A percentile compares a stretch with the other conserved stretches of the same genome.
Conservation (phyloP, 139 green algal species). For the Diplosphaera chodatii region DNA sequence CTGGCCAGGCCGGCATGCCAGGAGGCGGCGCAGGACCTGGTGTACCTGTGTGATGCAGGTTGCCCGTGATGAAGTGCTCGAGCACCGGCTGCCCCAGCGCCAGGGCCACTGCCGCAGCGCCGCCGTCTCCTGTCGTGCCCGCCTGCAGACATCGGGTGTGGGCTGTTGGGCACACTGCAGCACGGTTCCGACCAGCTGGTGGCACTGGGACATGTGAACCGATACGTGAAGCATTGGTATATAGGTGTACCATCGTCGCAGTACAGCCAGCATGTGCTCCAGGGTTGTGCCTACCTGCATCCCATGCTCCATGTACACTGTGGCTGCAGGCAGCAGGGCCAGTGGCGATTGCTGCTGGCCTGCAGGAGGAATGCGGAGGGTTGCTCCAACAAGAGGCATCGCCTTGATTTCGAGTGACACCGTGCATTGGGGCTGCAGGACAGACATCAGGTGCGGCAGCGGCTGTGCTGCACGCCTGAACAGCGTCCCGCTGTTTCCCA, state of each 20-base stretch:
- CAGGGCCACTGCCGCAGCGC: neutral
- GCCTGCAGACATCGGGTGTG: neutral
- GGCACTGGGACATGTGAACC: neutral
- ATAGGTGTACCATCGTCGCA: too few species aligned
- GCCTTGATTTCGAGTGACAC: too few species aligned
- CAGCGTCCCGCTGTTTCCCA: too few species aligned
- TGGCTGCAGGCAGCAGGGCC: conserved; percentile 18
- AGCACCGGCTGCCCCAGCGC: conserved; percentile 1
- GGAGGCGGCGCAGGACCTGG: conserved; percentile 1
- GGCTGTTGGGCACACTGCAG: neutral
- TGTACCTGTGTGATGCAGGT: neutral
- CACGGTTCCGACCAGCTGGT: too few species aligned
- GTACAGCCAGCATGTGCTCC: too few species aligned
- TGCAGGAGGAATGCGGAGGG: neutral
- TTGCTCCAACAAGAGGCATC: too few species aligned
- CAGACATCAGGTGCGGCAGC: too few species aligned
- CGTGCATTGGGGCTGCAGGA: too few species aligned
- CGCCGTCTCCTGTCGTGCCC: conserved; percentile 5
- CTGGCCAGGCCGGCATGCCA: too few species aligned
- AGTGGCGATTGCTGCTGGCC: conserved; percentile 8
- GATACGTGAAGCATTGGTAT: neutral
- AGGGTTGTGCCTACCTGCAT: too few species aligned
- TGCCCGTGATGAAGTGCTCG: neutral
- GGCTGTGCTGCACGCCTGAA: too few species aligned
- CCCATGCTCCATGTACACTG: conserved; percentile 15